These are phyloP conservation scores for Fusarium paranaense DNA, from an alignment of 2,329 filamentous ascomycete species.

Conservation along the genomic window DNA sequence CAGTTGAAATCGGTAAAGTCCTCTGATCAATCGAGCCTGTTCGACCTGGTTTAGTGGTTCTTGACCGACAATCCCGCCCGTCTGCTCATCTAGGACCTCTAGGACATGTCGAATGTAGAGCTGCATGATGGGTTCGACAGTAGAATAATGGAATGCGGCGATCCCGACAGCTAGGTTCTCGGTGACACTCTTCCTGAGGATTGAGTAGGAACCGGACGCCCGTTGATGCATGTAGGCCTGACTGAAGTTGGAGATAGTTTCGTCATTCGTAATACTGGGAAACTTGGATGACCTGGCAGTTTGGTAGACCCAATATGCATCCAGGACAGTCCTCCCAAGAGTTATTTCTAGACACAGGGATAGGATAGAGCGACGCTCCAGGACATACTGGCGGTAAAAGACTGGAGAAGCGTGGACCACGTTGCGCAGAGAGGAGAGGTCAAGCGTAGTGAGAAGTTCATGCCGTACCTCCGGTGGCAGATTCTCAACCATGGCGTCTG, in stretches of 20 bases:
- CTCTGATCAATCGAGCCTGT: not conserved
- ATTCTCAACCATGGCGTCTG: not conserved
- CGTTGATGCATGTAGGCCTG: not conserved
- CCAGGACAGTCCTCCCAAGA: not conserved
- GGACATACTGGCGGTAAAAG: not conserved
- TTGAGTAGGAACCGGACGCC: not conserved
- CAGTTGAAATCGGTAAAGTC: conserved; percentile 4
- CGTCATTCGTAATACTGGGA: not conserved
- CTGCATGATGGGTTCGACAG: not conserved
- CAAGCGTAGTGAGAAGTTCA: not conserved
- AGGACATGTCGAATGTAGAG: not conserved
- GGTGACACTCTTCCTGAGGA: not conserved
- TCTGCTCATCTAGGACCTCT: not conserved
- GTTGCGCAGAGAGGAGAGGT: not conserved
- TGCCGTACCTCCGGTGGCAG: conserved; percentile 1
- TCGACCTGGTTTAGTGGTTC: not conserved
- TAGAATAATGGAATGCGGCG: not conserved
- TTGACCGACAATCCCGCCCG: not conserved
- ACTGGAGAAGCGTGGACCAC: not conserved
- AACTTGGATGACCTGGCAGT: not conserved
- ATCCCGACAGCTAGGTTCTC: not conserved
- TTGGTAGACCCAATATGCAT: not conserved
- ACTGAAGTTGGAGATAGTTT: not conserved
- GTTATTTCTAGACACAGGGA: not conserved
- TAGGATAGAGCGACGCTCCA: not conserved